Conservation (phyloP, 2,329 filamentous ascomycete genomes). For the Byssochlamys sp. region DNA sequence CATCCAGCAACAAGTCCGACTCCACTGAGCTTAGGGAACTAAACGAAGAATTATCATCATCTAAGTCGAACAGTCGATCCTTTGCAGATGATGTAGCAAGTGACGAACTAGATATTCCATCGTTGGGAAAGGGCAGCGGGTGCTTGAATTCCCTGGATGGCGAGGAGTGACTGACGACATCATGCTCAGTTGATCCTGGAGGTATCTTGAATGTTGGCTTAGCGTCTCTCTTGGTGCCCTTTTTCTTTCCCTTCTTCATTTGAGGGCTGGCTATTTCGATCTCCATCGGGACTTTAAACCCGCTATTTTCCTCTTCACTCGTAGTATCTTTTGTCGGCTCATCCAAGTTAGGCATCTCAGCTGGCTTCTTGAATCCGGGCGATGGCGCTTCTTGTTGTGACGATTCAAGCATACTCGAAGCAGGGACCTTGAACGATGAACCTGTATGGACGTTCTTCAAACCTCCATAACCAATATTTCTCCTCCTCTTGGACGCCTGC, state of each 20-base stretch:
- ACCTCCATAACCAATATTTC: constrained; percentile 10
- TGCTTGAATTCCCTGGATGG: constrained; percentile 15
- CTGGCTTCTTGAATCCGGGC: constrained; percentile 3
- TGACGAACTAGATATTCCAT: constrained; percentile 20
- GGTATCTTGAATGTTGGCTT: constrained; percentile 2
- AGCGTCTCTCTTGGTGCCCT: not conserved
- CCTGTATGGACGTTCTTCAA: constrained; percentile 8
- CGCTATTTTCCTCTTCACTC: constrained; percentile 6
- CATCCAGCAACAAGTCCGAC: constrained; percentile 11
- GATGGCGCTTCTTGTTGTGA: constrained; percentile 4
- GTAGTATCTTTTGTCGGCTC: not conserved
- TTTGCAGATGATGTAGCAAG: constrained; percentile 15
- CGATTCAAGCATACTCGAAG: constrained; percentile 8
- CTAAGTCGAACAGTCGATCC: constrained; percentile 11
- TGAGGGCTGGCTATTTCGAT: constrained; percentile 11
- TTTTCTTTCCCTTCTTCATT: constrained; percentile 3
- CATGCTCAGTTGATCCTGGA: constrained; percentile 1
- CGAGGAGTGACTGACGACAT: constrained; percentile 4
- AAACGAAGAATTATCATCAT: constrained; percentile 10
- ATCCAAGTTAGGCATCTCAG: not conserved
- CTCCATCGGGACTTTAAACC: constrained; percentile 18
- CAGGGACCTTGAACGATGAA: constrained; percentile 8
- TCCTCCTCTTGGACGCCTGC: constrained; percentile 10
- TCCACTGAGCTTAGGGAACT: constrained; percentile 23
- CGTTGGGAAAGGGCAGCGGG: constrained; percentile 14